phyloP scores from a whole-genome alignment of 352 stramenopile genomes.

The Aphanomyces invadans region DNA sequence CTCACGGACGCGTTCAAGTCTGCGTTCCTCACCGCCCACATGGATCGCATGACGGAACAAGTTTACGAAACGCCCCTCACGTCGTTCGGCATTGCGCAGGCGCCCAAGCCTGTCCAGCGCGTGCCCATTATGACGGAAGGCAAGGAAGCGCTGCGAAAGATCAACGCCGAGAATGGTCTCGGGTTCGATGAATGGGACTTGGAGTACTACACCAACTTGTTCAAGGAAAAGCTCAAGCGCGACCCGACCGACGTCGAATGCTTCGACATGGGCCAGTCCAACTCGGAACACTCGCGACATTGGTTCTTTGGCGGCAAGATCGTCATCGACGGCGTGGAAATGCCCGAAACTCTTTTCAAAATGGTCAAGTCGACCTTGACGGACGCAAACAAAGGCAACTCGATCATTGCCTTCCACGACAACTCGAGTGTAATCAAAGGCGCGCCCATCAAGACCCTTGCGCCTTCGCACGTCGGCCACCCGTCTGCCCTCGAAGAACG shows the following conservation, averaged over 20 bases:
- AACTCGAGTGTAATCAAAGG: constrained; percentile 97
- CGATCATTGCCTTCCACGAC: constrained; percentile 98
- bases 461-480: constrained; percentile 47
- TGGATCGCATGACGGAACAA: constrained; percentile 98
- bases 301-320: constrained; percentile 99
- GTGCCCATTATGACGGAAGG: constrained; percentile 95
- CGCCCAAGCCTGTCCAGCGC: constrained; percentile 75
- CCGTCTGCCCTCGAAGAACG: constrained; percentile 61
- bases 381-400: constrained; percentile 87
- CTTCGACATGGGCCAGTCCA: constrained; percentile 98
- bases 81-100: constrained; percentile 85
- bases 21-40: constrained; percentile 55
- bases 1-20: constrained; percentile 39
- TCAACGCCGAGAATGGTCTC: constrained; percentile 92
- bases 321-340: constrained; percentile 95
- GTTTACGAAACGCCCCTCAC: constrained; percentile 87
- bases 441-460: constrained; percentile 83
- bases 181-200: constrained; percentile 99
- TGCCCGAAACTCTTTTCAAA: constrained; percentile 96
- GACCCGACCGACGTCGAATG: constrained; percentile 99
- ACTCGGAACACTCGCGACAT: constrained; percentile 99
- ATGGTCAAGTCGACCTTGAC: constrained; percentile 98
- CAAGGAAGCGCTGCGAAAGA: constrained; percentile 89
- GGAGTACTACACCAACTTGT: constrained; percentile 97
- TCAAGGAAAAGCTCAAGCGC: constrained; percentile 93